Evolutionary conservation across 129 eudicot species (phyloP), one percentile per base, ranked within the genome.

Genomic region (Flaveria robusta): DNA sequence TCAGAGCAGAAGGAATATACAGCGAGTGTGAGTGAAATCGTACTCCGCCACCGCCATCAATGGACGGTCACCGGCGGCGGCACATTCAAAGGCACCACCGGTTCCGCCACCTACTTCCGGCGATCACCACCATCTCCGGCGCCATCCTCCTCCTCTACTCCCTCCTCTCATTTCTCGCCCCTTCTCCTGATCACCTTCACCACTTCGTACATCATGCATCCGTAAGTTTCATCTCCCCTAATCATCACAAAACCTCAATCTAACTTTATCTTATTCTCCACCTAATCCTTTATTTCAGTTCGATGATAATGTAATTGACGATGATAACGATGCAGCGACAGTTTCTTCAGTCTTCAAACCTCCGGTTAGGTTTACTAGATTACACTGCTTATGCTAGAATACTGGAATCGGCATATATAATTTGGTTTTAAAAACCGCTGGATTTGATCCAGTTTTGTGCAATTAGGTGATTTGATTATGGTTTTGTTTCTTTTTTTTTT

Each of bases 111-210:
- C 68, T 85, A 0, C 51, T 88, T 22, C 96, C 89, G 7, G 83
- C 76, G 0, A 81, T 93, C 70, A 73, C 83, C 41, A 55, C 78
- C 41, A 62, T 87, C 45, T 88, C 86, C 74, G 96, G 72, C 51
- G 66, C 60, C 5, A 74, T 93, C 27, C 87, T 93, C 70, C 56
- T 93, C 46, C 85, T 87, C 19, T 87, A 85, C 60, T 71, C 79
- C 19, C 63, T 90, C 50, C 74, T 90, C 69, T 90, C 85, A 47
- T 62, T 90, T 70, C 83, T 90, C 74, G 95, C 88, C 54, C 98
- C 96, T 72, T 81, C 92, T 8, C 97, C 92, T 9, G 74, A 82
- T 79, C 90, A 70, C 54, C 79, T 56, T 77, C 87, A 62, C 50
- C 86, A 46, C 43, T 74, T 74, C 15, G 13, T 14, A 42, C 83